Evolutionary conservation across 352 stramenopile genomes (phyloP).

Genomic region (Globisporangium barbulae): DNA sequence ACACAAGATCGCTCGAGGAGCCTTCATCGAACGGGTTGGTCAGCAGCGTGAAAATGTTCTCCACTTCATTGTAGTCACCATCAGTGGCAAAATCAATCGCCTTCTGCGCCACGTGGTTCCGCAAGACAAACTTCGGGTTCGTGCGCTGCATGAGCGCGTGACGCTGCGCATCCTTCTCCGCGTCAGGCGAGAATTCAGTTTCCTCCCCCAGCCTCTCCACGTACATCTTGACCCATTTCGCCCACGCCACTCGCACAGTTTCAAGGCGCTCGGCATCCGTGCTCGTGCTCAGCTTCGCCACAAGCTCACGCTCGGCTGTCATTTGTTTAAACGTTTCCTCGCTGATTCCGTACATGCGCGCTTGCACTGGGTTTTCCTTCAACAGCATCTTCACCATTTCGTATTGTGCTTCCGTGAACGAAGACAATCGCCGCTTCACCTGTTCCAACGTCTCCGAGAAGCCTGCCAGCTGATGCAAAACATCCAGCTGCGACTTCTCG

Average conservation of each 20-base stretch:
- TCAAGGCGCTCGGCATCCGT: slow-evolving; percentile 49
- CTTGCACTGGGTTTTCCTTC: slow-evolving; percentile 52
- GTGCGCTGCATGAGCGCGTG: slow-evolving; percentile 45
- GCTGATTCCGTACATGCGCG: slow-evolving; percentile 76
- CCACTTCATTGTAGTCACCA: slow-evolving; percentile 61
- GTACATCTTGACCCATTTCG: slow-evolving; percentile 58
- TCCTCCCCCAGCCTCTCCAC: slow-evolving; percentile 42
- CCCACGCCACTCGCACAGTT: slow-evolving; percentile 45
- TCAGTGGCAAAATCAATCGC: slow-evolving; percentile 79
- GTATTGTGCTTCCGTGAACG: slow-evolving; percentile 74
- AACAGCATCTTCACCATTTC: slow-evolving; percentile 65
- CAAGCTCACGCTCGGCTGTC: slow-evolving; percentile 39
- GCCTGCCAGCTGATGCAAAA: slow-evolving; percentile 45
- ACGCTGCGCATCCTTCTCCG: slow-evolving; percentile 32
- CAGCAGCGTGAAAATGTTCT: slow-evolving; percentile 70
- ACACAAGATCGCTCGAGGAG: slow-evolving; percentile 34
- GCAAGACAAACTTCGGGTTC: slow-evolving; percentile 85
- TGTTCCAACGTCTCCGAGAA: slow-evolving; percentile 74
- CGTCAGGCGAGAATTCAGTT: slow-evolving; percentile 30
- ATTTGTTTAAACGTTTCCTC: slow-evolving; percentile 51
- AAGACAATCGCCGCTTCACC: slow-evolving; percentile 49
- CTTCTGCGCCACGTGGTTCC: slow-evolving; percentile 88
- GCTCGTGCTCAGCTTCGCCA: slow-evolving; percentile 35
- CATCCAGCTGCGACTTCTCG: slow-evolving; percentile 20
- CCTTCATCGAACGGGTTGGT: slow-evolving; percentile 67